These are phyloP conservation scores for Russula emetica DNA, from an alignment of 768 basidiomycete species.

Conservation along the genomic window DNA sequence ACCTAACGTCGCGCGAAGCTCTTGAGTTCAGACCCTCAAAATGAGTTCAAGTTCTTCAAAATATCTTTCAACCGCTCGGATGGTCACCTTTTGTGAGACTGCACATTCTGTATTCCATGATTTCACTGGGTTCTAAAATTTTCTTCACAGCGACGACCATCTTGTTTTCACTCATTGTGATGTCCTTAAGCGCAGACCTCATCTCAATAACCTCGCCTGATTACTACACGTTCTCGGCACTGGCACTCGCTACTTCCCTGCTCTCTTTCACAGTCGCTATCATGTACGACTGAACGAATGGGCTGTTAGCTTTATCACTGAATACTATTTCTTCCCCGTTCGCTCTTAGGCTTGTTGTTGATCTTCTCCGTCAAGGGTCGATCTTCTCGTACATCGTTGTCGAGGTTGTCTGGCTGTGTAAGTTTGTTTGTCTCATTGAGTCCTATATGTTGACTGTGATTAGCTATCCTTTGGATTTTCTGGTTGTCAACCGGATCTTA, in stretches of 20 bases:
- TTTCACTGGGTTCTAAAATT: background rate
- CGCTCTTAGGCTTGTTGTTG: constrained; percentile 36
- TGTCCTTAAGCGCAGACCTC: constrained; percentile 34
- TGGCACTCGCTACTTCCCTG: constrained; percentile 33
- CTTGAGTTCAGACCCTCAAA: background rate
- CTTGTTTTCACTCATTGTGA: constrained; percentile 34
- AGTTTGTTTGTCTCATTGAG: constrained; percentile 19
- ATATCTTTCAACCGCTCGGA: background rate
- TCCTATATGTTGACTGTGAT: background rate
- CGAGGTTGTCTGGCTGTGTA: constrained; percentile 40
- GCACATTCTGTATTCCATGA: background rate
- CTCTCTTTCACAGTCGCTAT: constrained; percentile 34
- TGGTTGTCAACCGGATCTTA: constrained; percentile 40
- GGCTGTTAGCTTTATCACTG: background rate
- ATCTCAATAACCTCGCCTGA: constrained; percentile 27
- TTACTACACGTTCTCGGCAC: constrained; percentile 30
- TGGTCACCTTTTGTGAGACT: constrained; percentile 7
- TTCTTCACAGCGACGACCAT: constrained; percentile 7
- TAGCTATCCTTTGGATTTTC: constrained; percentile 37
- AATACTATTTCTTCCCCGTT: background rate
- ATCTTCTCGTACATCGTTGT: constrained; percentile 39
- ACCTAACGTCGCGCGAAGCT: background rate
- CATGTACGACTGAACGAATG: constrained; percentile 28
- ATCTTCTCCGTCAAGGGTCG: constrained; percentile 37
- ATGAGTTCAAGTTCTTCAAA: background rate